A percentile compares a stretch with the other conserved stretches of the same genome.
These are phyloP conservation scores for Marasmius fiardii DNA, from an alignment of 1,284 basidiomycete species.

Conservation along the genomic window DNA sequence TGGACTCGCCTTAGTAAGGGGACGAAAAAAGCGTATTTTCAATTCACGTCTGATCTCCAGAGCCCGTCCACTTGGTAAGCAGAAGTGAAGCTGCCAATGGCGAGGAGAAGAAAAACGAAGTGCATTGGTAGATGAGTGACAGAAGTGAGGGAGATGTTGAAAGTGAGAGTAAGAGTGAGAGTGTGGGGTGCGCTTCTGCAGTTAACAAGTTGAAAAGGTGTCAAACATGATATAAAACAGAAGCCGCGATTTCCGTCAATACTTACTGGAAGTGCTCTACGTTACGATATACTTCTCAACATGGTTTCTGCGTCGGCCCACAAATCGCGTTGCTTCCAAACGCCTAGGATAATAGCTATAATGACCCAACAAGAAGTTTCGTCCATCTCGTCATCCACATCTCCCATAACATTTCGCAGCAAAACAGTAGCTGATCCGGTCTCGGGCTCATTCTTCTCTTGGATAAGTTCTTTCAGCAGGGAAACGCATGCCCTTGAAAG, in stretches of 20 bases:
- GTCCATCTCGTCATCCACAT: conserved; percentile 4
- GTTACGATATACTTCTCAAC: conserved; percentile 26
- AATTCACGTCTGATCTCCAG: conserved; percentile 47
- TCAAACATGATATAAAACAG: too few relatives aligned
- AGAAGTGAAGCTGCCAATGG: conserved; percentile 44
- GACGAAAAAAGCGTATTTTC: not conserved
- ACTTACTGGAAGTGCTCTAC: not conserved
- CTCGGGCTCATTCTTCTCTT: conserved; percentile 16
- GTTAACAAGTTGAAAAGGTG: too few relatives aligned
- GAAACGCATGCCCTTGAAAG: conserved; percentile 73
- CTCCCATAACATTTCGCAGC: not conserved
- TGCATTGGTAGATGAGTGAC: conserved; percentile 38
- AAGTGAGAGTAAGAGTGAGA: not conserved
- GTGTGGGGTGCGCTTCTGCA: not conserved
- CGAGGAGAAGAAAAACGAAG: conserved; percentile 42
- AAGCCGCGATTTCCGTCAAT: not conserved
- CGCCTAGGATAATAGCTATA: conserved; percentile 63
- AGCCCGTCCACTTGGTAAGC: conserved; percentile 66
- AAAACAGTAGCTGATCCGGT: not conserved
- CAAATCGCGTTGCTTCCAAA: conserved; percentile 88
- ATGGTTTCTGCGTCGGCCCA: conserved; percentile 72
- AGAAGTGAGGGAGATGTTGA: conserved; percentile 16
- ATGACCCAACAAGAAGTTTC: conserved; percentile 78
- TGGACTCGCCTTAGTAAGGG: not conserved
- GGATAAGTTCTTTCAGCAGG: conserved; percentile 44